phyloP scores from a whole-genome alignment of 208 protist species.

The Wallacemonas sp. region DNA sequence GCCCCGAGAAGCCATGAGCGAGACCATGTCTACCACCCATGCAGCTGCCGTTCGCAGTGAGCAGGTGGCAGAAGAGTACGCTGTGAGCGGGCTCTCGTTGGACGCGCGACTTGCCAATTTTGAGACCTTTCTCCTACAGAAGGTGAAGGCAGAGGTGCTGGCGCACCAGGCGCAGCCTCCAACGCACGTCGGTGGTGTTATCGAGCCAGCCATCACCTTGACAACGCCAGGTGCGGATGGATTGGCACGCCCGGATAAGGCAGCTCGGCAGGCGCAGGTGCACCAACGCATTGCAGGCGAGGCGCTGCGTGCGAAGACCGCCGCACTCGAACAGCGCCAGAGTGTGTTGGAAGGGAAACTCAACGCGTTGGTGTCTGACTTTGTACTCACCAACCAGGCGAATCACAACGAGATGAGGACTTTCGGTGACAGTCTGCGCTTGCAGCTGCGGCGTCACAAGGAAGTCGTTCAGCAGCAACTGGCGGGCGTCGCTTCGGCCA shows the following conservation, averaged over 20 bases:
- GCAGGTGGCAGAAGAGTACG: background rate
- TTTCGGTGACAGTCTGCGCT: constrained; percentile 1
- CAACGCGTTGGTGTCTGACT: constrained; percentile 35
- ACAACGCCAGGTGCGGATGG: background rate
- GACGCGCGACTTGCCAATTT: constrained; percentile 24
- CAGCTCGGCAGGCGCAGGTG: background rate
- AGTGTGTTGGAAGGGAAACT: constrained; percentile 32
- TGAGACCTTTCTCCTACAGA: constrained; percentile 40
- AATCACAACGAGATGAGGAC: constrained; percentile 25
- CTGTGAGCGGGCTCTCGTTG: constrained; percentile 1
- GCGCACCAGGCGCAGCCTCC: background rate
- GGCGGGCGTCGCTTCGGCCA: background rate
- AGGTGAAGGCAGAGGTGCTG: constrained; percentile 21
- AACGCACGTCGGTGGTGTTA: background rate
- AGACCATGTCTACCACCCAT: constrained; percentile 11
- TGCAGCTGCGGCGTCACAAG: constrained; percentile 1
- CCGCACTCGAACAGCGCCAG: constrained; percentile 22
- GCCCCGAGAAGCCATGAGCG: constrained; percentile 12
- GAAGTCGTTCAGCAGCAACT: background rate
- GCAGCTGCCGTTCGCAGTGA: background rate
- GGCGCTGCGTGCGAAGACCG: constrained; percentile 16
- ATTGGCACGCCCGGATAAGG: background rate
- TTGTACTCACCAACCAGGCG: constrained; percentile 15
- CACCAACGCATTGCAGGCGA: constrained; percentile 11
- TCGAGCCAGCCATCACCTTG: background rate